These are phyloP conservation scores for Colletotrichum melonis DNA, from an alignment of 2,329 filamentous ascomycete species.

Conservation along the genomic window DNA sequence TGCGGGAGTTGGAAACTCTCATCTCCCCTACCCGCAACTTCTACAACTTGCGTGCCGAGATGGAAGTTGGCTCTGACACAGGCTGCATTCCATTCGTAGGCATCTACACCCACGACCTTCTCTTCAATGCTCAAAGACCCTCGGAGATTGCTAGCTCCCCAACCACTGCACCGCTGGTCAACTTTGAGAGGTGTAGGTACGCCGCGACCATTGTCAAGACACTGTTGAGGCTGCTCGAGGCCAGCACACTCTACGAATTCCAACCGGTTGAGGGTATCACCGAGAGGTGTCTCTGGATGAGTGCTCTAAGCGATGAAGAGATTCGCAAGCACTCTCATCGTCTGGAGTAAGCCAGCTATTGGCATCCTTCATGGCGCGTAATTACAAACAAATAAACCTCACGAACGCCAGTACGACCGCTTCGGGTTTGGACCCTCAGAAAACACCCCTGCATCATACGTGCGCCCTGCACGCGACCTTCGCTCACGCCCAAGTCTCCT, in stretches of 20 bases:
- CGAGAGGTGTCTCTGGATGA: slow-evolving; percentile 87
- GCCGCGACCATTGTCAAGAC: slow-evolving; percentile 84
- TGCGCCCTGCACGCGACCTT: slow-evolving; percentile 28
- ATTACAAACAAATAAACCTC: not conserved
- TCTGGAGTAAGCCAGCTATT: slow-evolving; percentile 52
- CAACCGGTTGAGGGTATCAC: slow-evolving; percentile 81
- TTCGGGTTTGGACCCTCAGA: not conserved
- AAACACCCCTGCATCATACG: slow-evolving; percentile 5
- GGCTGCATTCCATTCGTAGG: slow-evolving; percentile 89
- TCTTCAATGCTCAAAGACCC: slow-evolving; percentile 84
- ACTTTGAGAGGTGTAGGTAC: slow-evolving; percentile 84
- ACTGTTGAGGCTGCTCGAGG: slow-evolving; percentile 80
- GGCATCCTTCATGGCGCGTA: not conserved
- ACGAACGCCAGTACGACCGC: not conserved
- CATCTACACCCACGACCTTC: slow-evolving; percentile 84
- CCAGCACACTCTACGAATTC: slow-evolving; percentile 80
- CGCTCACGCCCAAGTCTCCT: slow-evolving; percentile 29
- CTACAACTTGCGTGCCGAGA: slow-evolving; percentile 79
- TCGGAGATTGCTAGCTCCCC: slow-evolving; percentile 78
- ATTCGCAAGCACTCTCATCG: slow-evolving; percentile 68
- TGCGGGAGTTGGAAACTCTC: slow-evolving; percentile 76
- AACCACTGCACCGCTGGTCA: slow-evolving; percentile 76
- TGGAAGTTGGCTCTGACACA: slow-evolving; percentile 76
- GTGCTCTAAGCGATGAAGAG: slow-evolving; percentile 80
- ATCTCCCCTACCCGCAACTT: slow-evolving; percentile 85